Evolutionary conservation across 345 rosid species (phyloP), one percentile per base, ranked within the genome.

Genomic region (Hevea brasiliensis): DNA sequence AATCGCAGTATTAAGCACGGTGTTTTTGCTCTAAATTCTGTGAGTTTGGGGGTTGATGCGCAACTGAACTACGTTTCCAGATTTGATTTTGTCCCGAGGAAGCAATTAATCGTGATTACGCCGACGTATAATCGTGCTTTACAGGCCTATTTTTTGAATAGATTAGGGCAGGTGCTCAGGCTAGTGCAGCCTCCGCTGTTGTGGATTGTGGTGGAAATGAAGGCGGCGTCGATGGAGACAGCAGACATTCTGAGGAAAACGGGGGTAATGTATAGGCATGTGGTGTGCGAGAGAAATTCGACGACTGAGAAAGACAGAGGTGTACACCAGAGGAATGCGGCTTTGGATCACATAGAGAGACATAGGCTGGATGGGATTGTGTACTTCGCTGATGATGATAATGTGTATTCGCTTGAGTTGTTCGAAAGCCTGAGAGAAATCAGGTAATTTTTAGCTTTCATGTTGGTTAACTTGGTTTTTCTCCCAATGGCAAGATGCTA

Each of bases 141-240:
- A 77, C 98, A 94, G 76, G 97, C 88, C 3, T 94, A 88, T 71
- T 89, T 81, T 72, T 77, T 94, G 74, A 89, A 80, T 76, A 86
- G 97, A 77, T 55, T 94, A 66, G 95, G 89, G 65, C 98, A 94
- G 67, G 85, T 88, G 37, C 70, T 94, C 83, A 85, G 89, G 83
- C 85, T 92, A 18, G 95, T 90, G 72, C 83, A 78, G 71, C 89
- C 93, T 21, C 98, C 98, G 27, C 21, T 94, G 57, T 77, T 94
- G 72, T 94, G 98, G 98, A 85, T 94, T 47, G 97, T 92, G 80
- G 98, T 92, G 72, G 98, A 94, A 77, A 85, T 81, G 61, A 85
- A 84, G 45, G 70, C 73, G 10, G 93, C 90, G 35, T 86, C 97
- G 23, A 72, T 81, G 74, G 98, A 92, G 88, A 92, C 97, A 0